Evolutionary conservation across 176 grass and related monocot genomes (phyloP).

Genomic region (Avena sativa): DNA sequence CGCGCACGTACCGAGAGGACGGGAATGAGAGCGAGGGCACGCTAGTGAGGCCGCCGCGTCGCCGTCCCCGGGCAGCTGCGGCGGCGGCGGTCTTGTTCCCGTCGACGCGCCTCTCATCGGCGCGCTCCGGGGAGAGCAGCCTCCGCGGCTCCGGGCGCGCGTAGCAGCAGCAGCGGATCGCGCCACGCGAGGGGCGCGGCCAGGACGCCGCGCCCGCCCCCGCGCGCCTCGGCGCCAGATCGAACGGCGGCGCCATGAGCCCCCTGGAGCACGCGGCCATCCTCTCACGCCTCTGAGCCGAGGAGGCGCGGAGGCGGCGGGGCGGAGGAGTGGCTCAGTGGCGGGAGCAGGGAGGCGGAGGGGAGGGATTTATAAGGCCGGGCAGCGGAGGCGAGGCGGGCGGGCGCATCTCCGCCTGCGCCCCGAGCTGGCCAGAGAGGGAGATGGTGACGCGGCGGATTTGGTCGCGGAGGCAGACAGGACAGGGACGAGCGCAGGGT

Average conservation of each 20-base stretch:
- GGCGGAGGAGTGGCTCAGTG: neutral
- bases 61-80: constrained; percentile 26
- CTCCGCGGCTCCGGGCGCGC: constrained; percentile 41
- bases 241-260: constrained; percentile 57
- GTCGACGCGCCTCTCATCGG: constrained; percentile 49
- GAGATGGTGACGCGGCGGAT: constrained; percentile 28
- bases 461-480: constrained; percentile 5
- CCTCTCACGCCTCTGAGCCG: constrained; percentile 28
- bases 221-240: constrained; percentile 40
- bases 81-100: constrained; percentile 52
- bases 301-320: constrained; percentile 9
- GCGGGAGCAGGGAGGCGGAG: constrained; percentile 33
- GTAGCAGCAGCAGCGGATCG: constrained; percentile 53
- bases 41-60: constrained; percentile 47
- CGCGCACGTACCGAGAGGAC: constrained; percentile 61
- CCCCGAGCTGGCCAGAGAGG: neutral
- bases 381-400: neutral
- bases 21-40: constrained; percentile 57
- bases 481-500: neutral
- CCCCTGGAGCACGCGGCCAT: constrained; percentile 80
- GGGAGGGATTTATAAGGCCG: constrained; percentile 51
- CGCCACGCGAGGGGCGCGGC: neutral
- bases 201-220: neutral
- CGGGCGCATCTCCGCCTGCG: constrained; percentile 38
- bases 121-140: constrained; percentile 53